Conservation (phyloP, 768 basidiomycete species). For the Pisolithus microcarpus region DNA sequence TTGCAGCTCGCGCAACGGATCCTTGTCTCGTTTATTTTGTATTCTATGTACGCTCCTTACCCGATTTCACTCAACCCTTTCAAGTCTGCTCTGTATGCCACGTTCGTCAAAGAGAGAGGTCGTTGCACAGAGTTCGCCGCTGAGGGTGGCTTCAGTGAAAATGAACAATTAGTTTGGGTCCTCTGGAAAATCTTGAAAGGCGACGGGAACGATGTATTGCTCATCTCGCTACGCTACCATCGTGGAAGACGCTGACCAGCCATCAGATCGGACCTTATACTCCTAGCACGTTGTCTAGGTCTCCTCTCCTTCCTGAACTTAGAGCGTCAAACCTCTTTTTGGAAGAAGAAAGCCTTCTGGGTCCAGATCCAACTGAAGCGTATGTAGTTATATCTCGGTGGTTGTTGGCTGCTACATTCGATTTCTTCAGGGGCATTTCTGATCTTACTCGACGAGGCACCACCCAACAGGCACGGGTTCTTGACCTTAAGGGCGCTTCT, state of each 20-base stretch:
- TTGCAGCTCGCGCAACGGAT: conserved; percentile 64
- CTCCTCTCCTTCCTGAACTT: conserved; percentile 69
- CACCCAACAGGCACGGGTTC: conserved; percentile 1
- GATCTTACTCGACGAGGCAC: conserved; percentile 1
- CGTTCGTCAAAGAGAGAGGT: conserved; percentile 63
- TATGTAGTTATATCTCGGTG: conserved; percentile 25
- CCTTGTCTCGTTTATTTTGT: conserved; percentile 71
- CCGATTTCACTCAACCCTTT: conserved; percentile 78
- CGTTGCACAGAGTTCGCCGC: conserved; percentile 47
- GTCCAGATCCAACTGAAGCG: conserved; percentile 41
- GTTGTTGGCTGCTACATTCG: too few species aligned
- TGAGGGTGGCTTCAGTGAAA: conserved; percentile 44
- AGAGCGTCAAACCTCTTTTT: conserved; percentile 64
- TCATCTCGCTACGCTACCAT: background rate
- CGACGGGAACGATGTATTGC: conserved; percentile 65
- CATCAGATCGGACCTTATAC: conserved; percentile 77
- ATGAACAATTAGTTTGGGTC: conserved; percentile 80
- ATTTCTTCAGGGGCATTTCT: conserved; percentile 9
- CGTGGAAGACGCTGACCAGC: conserved; percentile 2
- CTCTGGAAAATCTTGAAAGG: conserved; percentile 82
- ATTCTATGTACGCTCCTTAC: conserved; percentile 73
- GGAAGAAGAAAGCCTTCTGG: conserved; percentile 51
- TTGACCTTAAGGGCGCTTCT: conserved; percentile 3
- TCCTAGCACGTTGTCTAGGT: conserved; percentile 64
- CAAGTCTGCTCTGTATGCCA: conserved; percentile 61